Percentiles rank a stretch among this genome's conserved stretches.
These are phyloP conservation scores for Daedalea quercina DNA, from an alignment of 768 basidiomycete species.

Conservation along the genomic window DNA sequence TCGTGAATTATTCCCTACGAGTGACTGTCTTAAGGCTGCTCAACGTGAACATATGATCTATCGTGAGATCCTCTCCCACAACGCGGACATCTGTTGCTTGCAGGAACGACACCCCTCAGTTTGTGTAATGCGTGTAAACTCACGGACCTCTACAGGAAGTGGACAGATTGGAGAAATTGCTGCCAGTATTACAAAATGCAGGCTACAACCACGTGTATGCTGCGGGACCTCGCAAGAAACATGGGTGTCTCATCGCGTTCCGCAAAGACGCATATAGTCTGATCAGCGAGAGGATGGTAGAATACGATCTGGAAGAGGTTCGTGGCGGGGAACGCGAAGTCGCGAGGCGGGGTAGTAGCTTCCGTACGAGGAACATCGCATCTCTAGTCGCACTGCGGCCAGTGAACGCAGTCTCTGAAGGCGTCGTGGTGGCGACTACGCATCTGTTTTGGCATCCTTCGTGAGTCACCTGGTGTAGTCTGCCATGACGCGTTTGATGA, in stretches of 20 bases:
- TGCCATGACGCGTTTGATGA: neutral
- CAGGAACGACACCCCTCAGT: slow-evolving; percentile 46
- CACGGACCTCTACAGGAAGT: slow-evolving; percentile 60
- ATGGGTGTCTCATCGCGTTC: slow-evolving; percentile 83
- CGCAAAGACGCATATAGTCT: slow-evolving; percentile 44
- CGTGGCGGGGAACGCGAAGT: slow-evolving; percentile 28
- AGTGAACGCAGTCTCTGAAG: slow-evolving; percentile 33
- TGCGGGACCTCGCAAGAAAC: slow-evolving; percentile 68
- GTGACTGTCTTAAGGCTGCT: slow-evolving; percentile 71
- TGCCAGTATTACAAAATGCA: slow-evolving; percentile 57
- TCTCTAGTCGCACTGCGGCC: slow-evolving; percentile 61
- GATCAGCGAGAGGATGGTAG: slow-evolving; percentile 40
- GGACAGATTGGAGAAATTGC: slow-evolving; percentile 68
- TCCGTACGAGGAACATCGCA: slow-evolving; percentile 76
- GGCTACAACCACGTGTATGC: slow-evolving; percentile 63
- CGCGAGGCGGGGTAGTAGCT: slow-evolving; percentile 48
- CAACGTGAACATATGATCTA: slow-evolving; percentile 74
- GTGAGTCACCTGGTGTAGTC: slow-evolving; percentile 33
- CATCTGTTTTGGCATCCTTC: slow-evolving; percentile 96
- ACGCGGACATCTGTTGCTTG: slow-evolving; percentile 81
- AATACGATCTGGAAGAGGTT: slow-evolving; percentile 65
- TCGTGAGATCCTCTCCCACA: slow-evolving; percentile 62
- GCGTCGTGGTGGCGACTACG: slow-evolving; percentile 78
- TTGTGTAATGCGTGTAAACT: neutral
- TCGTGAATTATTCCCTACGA: slow-evolving; percentile 77